Percentiles rank a stretch among this genome's conserved stretches.
phyloP scores from a whole-genome alignment of 352 stramenopile species.

The Phytophthora vignae region DNA sequence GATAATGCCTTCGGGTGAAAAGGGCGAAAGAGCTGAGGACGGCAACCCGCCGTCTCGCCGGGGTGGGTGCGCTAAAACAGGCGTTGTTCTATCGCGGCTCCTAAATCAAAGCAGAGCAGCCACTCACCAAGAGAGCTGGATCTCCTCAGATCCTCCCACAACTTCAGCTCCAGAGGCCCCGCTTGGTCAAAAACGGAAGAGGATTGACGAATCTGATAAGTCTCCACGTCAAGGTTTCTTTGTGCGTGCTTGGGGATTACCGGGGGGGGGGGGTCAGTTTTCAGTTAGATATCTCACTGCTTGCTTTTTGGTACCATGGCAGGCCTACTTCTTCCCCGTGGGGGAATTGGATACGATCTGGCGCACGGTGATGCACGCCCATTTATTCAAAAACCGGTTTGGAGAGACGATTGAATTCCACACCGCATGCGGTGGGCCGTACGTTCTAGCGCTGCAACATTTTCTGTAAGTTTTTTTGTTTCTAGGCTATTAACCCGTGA shows the following conservation, averaged over 20 bases:
- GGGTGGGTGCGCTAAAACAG: constrained; percentile 2
- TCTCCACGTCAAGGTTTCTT: constrained; percentile 39
- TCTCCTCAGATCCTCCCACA: constrained; percentile 26
- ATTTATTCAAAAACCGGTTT: constrained; percentile 67
- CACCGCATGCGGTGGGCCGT: constrained; percentile 59
- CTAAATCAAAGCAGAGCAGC: constrained; percentile 44
- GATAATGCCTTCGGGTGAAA: constrained; percentile 7
- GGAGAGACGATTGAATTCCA: constrained; percentile 74
- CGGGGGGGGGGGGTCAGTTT: background rate
- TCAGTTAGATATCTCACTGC: background rate
- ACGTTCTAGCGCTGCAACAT: constrained; percentile 23
- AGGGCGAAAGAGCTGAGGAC: background rate
- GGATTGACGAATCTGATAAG: constrained; percentile 16
- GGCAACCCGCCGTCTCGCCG: constrained; percentile 3
- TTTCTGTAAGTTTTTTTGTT: background rate
- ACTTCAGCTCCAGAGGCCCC: constrained; percentile 9
- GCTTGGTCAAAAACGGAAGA: constrained; percentile 43
- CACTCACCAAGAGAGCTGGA: constrained; percentile 7
- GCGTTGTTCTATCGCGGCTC: constrained; percentile 23
- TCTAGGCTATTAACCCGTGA: background rate
- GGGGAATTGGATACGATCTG: constrained; percentile 69
- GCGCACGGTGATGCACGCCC: constrained; percentile 67
- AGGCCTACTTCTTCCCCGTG: constrained; percentile 68
- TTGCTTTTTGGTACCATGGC: background rate
- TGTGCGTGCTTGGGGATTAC: constrained; percentile 25